These are phyloP conservation scores for Talaromyces borbonicus DNA, from an alignment of 495 filamentous ascomycete genomes.

Conservation along the genomic window DNA sequence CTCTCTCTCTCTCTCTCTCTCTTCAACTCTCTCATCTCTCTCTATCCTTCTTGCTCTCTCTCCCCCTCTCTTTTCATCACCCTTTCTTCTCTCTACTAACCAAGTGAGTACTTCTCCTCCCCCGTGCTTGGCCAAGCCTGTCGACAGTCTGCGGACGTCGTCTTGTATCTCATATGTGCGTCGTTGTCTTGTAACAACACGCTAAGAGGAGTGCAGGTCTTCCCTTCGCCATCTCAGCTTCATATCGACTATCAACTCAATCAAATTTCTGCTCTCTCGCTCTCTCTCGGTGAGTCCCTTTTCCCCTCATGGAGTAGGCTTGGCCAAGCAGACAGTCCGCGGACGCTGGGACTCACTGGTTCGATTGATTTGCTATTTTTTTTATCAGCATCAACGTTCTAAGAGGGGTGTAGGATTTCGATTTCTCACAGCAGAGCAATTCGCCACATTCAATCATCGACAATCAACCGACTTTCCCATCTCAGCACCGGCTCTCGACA, in stretches of 20 bases:
- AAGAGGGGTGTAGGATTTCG: neutral
- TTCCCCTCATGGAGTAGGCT: neutral
- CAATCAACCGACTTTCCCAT: neutral
- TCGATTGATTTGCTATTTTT: neutral
- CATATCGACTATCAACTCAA: neutral
- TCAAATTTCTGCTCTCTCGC: too few relatives aligned
- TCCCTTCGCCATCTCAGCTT: neutral
- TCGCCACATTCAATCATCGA: neutral
- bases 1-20: neutral
- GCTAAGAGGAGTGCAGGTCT: neutral
- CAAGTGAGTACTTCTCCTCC: neutral
- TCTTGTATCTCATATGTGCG: neutral
- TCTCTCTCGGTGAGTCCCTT: neutral
- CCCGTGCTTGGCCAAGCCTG: slow-evolving; percentile 2
- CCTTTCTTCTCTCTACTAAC: neutral
- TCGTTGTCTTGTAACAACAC: neutral
- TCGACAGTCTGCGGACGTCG: neutral
- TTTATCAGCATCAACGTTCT: neutral
- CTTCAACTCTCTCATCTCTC: too few relatives aligned
- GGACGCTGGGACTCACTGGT: neutral
- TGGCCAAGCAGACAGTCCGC: neutral
- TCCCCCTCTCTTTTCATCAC: neutral
- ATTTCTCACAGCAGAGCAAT: neutral
- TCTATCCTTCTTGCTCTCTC: too few relatives aligned
- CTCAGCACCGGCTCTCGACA: neutral